A percentile compares a stretch with the other conserved stretches of the same genome.
Conservation (phyloP, 2,329 filamentous ascomycete species). For the Cytospora schulzeri region DNA sequence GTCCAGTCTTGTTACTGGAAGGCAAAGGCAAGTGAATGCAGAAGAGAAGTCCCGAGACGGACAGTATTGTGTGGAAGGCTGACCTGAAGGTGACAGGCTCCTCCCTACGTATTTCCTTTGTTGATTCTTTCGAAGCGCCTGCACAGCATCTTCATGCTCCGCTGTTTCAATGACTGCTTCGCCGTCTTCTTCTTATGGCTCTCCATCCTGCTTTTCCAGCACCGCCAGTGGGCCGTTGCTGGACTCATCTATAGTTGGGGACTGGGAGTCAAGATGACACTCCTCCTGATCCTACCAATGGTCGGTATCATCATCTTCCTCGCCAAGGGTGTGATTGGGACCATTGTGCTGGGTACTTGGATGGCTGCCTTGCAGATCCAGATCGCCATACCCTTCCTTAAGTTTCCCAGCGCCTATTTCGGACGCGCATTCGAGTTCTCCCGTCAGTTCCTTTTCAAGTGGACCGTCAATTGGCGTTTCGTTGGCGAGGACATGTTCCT, state of each 20-base stretch:
- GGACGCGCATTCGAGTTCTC: conserved; percentile 87
- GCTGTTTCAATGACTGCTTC: conserved; percentile 95
- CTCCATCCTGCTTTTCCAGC: conserved; percentile 78
- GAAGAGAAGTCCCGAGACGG: background rate
- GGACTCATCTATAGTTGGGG: conserved; percentile 75
- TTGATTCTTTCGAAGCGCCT: conserved; percentile 87
- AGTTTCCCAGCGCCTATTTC: conserved; percentile 72
- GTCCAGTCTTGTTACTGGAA: conserved; percentile 82
- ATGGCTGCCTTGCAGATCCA: conserved; percentile 58
- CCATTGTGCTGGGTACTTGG: conserved; percentile 48
- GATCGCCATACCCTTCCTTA: conserved; percentile 68
- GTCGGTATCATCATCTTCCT: conserved; percentile 77
- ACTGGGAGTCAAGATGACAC: conserved; percentile 92
- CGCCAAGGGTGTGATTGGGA: conserved; percentile 71
- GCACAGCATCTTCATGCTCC: conserved; percentile 89
- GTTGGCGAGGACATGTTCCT: conserved; percentile 82
- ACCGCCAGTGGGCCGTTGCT: conserved; percentile 71
- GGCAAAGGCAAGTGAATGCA: conserved; percentile 58
- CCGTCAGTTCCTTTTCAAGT: conserved; percentile 90
- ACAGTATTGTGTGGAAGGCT: background rate
- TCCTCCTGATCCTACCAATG: conserved; percentile 81
- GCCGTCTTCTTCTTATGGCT: conserved; percentile 82
- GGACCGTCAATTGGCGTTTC: conserved; percentile 99
- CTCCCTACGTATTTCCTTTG: conserved; percentile 84
- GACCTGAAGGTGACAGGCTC: conserved; percentile 54